Percentiles rank a stretch among this genome's conserved stretches.
These are phyloP conservation scores for Lizonia empirigonia DNA, from an alignment of 2,329 filamentous ascomycete genomes.

Conservation along the genomic window DNA sequence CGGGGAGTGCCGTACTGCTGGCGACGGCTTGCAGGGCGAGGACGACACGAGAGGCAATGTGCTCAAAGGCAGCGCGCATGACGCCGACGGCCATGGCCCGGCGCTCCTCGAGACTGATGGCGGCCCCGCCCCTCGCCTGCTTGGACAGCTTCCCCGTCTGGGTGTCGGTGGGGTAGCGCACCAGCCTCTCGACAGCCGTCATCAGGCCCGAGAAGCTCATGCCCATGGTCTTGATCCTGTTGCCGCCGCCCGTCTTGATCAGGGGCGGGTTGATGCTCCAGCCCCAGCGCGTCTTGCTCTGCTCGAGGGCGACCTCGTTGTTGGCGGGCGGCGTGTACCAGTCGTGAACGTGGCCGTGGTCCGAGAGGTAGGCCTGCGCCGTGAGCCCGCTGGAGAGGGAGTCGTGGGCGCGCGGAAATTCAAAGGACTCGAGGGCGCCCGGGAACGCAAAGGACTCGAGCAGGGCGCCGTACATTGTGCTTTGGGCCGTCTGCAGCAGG, in stretches of 20 bases:
- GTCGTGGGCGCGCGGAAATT: slow-evolving; percentile 57
- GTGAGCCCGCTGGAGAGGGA: slow-evolving; percentile 13
- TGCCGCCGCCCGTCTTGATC: slow-evolving; percentile 51
- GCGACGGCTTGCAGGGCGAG: slow-evolving; percentile 63
- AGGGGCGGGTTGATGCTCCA: slow-evolving; percentile 77
- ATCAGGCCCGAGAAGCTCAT: slow-evolving; percentile 71
- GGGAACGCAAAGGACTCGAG: slow-evolving; percentile 80
- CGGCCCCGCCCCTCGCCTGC: slow-evolving; percentile 36
- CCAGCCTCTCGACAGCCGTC: slow-evolving; percentile 66
- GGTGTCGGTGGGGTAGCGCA: slow-evolving; percentile 48
- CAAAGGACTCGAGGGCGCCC: slow-evolving; percentile 57
- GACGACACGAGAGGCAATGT: slow-evolving; percentile 76
- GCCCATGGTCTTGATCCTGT: slow-evolving; percentile 39
- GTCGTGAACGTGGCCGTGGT: slow-evolving; percentile 40
- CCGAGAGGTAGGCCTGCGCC: slow-evolving; percentile 29
- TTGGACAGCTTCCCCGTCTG: slow-evolving; percentile 37
- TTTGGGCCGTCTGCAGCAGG: slow-evolving; percentile 59
- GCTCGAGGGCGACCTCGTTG: slow-evolving; percentile 64
- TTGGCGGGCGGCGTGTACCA: slow-evolving; percentile 64
- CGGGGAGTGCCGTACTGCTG: slow-evolving; percentile 35
- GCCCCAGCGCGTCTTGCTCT: slow-evolving; percentile 56
- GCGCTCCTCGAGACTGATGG: slow-evolving; percentile 65
- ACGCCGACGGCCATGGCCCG: slow-evolving; percentile 71
- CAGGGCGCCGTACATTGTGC: slow-evolving; percentile 78
- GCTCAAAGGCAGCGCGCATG: slow-evolving; percentile 86